These are phyloP conservation scores for Xerocomellus amylosporus DNA, from an alignment of 768 basidiomycete genomes.

Conservation along the genomic window DNA sequence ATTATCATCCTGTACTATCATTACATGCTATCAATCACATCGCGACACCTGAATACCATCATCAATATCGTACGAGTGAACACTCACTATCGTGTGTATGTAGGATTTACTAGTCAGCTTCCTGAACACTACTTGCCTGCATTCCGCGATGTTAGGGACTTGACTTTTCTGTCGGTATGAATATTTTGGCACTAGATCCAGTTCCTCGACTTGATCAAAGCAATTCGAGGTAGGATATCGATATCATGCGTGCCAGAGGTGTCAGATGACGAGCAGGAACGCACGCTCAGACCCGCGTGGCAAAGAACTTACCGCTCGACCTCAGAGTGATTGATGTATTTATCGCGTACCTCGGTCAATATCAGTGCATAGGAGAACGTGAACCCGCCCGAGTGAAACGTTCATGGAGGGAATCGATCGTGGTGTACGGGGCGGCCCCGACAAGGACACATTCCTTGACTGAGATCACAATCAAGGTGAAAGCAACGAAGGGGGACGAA, in stretches of 20 bases:
- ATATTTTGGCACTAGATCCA: conserved; percentile 58
- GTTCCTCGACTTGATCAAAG: conserved; percentile 92
- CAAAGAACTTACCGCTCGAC: conserved; percentile 43
- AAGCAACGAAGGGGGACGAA: neutral
- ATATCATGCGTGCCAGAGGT: conserved; percentile 49
- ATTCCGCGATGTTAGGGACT: neutral
- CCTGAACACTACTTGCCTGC: no score
- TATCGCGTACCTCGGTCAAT: conserved; percentile 40
- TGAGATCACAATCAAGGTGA: conserved; percentile 27
- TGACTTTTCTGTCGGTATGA: neutral
- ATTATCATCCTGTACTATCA: conserved; percentile 12
- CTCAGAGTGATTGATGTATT: conserved; percentile 38
- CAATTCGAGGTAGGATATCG: conserved; percentile 77
- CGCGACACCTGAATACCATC: conserved; percentile 9
- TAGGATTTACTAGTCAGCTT: no score
- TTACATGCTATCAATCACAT: neutral
- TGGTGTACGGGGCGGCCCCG: no score
- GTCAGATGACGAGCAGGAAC: neutral
- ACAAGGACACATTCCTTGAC: conserved; percentile 68
- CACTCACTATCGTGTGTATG: no score
- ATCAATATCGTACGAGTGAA: neutral
- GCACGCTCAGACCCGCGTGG: neutral
- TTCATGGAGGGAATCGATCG: conserved; percentile 39
- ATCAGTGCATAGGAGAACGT: conserved; percentile 14
- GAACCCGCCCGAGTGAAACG: conserved; percentile 63